Evolutionary conservation across 768 basidiomycete genomes (phyloP), one percentile per base, ranked within the genome.

Genomic region (Boletus vinaceobasis): DNA sequence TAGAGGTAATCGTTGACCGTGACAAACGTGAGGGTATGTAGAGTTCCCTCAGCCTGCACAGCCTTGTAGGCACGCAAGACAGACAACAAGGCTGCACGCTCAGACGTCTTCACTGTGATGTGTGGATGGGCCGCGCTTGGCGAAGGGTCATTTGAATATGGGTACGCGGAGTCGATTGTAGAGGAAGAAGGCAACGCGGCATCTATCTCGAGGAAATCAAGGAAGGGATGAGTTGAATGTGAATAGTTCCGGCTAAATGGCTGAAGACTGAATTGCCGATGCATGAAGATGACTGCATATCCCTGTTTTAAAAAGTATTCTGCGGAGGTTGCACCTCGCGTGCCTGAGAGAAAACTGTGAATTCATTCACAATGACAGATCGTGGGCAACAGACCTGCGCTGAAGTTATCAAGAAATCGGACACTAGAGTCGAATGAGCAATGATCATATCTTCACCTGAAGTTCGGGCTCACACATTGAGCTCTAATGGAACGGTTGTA

Each of bases 281-380:
- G 96, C 83, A 99, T 90, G 76, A 99, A 99, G 61, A 99, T 93
- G 71, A 99, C 97, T 26, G 95, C 94, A 75, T 98, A 98, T 53
- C 88, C 90, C 7, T 90, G 86, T 63, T 88, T 84, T 56, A 98
- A 82, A 70, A 99, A 98, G 75, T 98, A 97, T 73, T 99, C 97
- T 2, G 97, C 96, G 19, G 97, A 98, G 0, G 96, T 94, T 31
- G 97, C 92, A 40, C 97, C 97, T 65, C 97, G 82, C 19, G 97
- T 99, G 49, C 96, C 95, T 91, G 52, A 9, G 23, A 52, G n/a
- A 60, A 51, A 39, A 44, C 50, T 43, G 43, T 50, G 37, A 54
- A 47, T 56, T 50, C 4, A 23, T 38, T 7, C 38, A 46, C 31
- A 10, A 33, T 1, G 33, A 36, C 21, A 17, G 26, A 42, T 26